A percentile compares a stretch with the other conserved stretches of the same genome.
These are phyloP conservation scores for Dictyostelium firmibasis DNA, from an alignment of 78 protist species.

Conservation along the genomic window DNA sequence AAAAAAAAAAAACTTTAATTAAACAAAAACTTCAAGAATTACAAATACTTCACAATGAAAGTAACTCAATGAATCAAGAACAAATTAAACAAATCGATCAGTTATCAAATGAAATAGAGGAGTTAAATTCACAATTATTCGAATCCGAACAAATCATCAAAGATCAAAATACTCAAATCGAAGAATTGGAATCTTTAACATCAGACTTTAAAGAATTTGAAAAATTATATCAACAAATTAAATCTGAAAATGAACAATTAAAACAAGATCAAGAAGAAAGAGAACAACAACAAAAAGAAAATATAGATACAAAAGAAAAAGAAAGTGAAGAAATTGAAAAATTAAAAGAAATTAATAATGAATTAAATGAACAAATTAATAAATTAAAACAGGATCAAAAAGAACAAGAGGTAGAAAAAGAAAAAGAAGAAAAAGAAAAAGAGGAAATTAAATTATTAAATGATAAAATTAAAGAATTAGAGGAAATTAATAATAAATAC, in stretches of 20 bases:
- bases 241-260: neutral
- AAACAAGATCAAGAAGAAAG: neutral
- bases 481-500: neutral
- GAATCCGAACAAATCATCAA: neutral
- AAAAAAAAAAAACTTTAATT: constrained; percentile 44
- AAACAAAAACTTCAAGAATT: constrained; percentile 10
- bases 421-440: no score
- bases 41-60: neutral
- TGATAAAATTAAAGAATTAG: neutral
- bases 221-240: neutral
- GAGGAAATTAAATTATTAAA: neutral
- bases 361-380: neutral
- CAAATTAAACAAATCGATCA: neutral
- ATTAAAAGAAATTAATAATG: neutral
- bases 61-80: neutral
- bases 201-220: neutral
- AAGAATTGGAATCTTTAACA: neutral
- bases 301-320: neutral
- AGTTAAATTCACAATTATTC: neutral
- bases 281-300: neutral
- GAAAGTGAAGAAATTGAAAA: neutral
- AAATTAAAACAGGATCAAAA: neutral
- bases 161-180: neutral
- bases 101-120: neutral
- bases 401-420: no score